Base-by-base conservation (phyloP, 352 stramenopile species). In the Albugo laibachii region DNA sequence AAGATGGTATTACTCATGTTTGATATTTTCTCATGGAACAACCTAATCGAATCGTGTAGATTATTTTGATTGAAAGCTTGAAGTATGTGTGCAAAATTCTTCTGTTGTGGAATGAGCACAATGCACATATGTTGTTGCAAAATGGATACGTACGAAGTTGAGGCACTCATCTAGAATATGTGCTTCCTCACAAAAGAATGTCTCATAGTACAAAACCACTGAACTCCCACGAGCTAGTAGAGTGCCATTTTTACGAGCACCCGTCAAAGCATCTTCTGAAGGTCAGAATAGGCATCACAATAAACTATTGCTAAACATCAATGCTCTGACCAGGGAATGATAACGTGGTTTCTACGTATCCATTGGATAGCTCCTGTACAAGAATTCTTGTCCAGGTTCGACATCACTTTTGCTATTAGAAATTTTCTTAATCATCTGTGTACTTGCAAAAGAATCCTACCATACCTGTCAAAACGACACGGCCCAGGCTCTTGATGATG, bases 51-150 rank as follows among this genome's bases (percentile, higher is more conserved):
- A 5, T 24, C 13, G 48, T 34, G 11, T 58, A 81, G 60, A 87
- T 91, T 62, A 65, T 87, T 11, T 77, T 62, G 63, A 49, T 91
- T 11, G 77, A 91, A 47, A 40, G 78, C 15, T 61, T 82, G 49
- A 91, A 91, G 57, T 61, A 66, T 21, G 54, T 80, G 10, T 66
- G 78, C 34, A 77, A 76, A 20, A 45, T 91, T 11, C 27, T 84
- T 35, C 52, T 91, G 31, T 55, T 91, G 18, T 36, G 66, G 15
- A 74, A 84, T 41, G 59, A 67, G 50, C 71, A 66, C 48, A 66
- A 63, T 10, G 24, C 24, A 41, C 56, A 47, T 1, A 64, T 87
- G 56, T 61, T 87, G 5, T 45, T 79, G 14, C 60, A 62, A 46
- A 67, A 64, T 34, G 74, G 69, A 49, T 84, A 74, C 52, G 66